Evolutionary conservation across 495 filamentous ascomycete species (phyloP).

Genomic region (Aspergillus coremiiformis): DNA sequence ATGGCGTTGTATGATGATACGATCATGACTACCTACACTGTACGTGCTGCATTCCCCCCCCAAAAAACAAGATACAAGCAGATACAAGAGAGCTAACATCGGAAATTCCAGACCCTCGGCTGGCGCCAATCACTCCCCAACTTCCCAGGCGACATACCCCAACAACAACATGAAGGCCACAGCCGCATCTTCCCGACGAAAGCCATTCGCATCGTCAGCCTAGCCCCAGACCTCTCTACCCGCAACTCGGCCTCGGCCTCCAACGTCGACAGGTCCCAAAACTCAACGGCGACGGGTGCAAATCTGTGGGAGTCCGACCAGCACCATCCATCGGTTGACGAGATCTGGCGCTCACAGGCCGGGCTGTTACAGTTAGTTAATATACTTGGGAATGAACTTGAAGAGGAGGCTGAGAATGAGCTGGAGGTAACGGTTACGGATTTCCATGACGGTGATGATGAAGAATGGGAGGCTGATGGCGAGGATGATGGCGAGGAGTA

Average conservation of each 20-base stretch:
- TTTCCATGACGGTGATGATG: slow-evolving; percentile 7
- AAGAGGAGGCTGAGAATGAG: slow-evolving; percentile 8
- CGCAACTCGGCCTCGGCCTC: slow-evolving; percentile 3
- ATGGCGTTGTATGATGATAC: slow-evolving; percentile 35
- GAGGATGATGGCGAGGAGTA: slow-evolving; percentile 1
- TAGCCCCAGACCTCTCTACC: slow-evolving; percentile 21
- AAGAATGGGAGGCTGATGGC: slow-evolving; percentile 17
- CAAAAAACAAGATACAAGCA: background rate
- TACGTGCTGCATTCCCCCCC: slow-evolving; percentile 8
- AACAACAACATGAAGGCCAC: slow-evolving; percentile 13
- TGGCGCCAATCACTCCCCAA: slow-evolving; percentile 22
- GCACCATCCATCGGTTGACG: slow-evolving; percentile 7
- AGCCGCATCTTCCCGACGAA: slow-evolving; percentile 34
- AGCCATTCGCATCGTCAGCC: slow-evolving; percentile 29
- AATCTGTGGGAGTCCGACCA: slow-evolving; percentile 8
- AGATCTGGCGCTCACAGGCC: slow-evolving; percentile 18
- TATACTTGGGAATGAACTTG: slow-evolving; percentile 24
- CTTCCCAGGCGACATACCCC: slow-evolving; percentile 10
- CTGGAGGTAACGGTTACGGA: slow-evolving; percentile 4
- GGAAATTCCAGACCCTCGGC: slow-evolving; percentile 25
- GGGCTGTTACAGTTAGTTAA: slow-evolving; percentile 24
- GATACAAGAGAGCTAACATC: slow-evolving; percentile 5
- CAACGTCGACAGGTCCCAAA: background rate
- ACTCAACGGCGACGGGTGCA: background rate
- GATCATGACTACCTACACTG: slow-evolving; percentile 35